Evolutionary conservation across 306 rosid genomes (phyloP).

Genomic region (Rubus parviflorus): DNA sequence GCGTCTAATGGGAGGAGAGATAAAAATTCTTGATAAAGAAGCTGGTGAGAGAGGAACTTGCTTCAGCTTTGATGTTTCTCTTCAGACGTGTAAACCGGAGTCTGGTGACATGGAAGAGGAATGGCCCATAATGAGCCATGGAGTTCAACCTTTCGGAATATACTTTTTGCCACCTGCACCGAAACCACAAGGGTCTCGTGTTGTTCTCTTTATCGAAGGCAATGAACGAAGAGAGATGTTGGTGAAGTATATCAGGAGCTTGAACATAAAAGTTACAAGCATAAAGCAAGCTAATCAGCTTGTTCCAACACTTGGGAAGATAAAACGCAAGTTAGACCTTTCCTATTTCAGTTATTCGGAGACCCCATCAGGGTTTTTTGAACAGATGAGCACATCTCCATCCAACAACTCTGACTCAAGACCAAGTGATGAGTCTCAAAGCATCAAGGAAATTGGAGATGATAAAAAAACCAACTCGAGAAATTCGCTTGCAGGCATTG

Average conservation of each 20-base stretch:
- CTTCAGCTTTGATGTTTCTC: slow-evolving; percentile 64
- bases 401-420: slow-evolving; percentile 16
- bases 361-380: slow-evolving; percentile 19
- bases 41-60: slow-evolving; percentile 68
- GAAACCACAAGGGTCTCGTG: slow-evolving; percentile 46
- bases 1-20: slow-evolving; percentile 81
- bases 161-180: slow-evolving; percentile 30
- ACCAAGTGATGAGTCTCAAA: neutral
- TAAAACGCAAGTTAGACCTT: slow-evolving; percentile 23
- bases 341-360: slow-evolving; percentile 22
- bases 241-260: slow-evolving; percentile 39
- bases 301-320: slow-evolving; percentile 27
- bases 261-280: slow-evolving; percentile 34
- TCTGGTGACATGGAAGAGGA: slow-evolving; percentile 27
- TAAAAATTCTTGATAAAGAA: slow-evolving; percentile 63
- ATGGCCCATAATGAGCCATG: neutral
- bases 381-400: slow-evolving; percentile 22
- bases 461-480: slow-evolving; percentile 20
- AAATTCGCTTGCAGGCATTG: slow-evolving; percentile 11
- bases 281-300: slow-evolving; percentile 32
- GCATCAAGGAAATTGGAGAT: neutral
- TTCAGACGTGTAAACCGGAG: slow-evolving; percentile 32
- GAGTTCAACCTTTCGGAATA: slow-evolving; percentile 6
- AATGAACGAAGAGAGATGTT: slow-evolving; percentile 25
- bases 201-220: slow-evolving; percentile 33